Evolutionary conservation across 2,329 filamentous ascomycete genomes (phyloP).

Genomic region (Scedosporium dehoogii): DNA sequence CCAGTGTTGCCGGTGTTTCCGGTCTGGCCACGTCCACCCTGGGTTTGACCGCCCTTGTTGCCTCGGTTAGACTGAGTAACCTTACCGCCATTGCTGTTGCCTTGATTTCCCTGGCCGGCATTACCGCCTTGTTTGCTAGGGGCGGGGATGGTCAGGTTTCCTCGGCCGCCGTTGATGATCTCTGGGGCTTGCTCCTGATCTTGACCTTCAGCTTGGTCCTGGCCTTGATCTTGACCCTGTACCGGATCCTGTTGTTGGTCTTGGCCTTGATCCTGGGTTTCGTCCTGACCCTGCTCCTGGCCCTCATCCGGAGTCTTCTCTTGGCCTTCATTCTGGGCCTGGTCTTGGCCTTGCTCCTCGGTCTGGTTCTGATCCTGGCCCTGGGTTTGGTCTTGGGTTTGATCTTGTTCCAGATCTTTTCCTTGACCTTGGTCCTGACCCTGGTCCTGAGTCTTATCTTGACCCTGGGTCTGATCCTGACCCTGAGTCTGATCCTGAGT

Average conservation of each 20-base stretch:
- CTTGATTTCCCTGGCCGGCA: conserved; percentile 10
- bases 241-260: not conserved
- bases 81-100: conserved; percentile 4
- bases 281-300: conserved; percentile 5
- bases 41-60: conserved; percentile 5
- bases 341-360: conserved; percentile 9
- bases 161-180: not conserved
- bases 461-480: not conserved
- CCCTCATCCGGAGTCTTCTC: conserved; percentile 9
- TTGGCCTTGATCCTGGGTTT: not conserved
- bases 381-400: conserved; percentile 13
- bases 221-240: not conserved
- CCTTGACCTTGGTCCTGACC: too few relatives aligned
- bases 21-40: conserved; percentile 11
- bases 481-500: conserved; percentile 7
- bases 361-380: conserved; percentile 12
- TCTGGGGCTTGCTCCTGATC: not conserved
- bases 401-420: conserved; percentile 4
- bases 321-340: conserved; percentile 11
- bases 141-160: not conserved
- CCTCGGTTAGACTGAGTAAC: conserved; percentile 3
- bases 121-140: conserved; percentile 9
- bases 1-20: conserved; percentile 9
- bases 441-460: too few relatives aligned
- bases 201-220: not conserved